phyloP scores from a whole-genome alignment of 495 filamentous ascomycete genomes.

The Choiromyces venosus region DNA sequence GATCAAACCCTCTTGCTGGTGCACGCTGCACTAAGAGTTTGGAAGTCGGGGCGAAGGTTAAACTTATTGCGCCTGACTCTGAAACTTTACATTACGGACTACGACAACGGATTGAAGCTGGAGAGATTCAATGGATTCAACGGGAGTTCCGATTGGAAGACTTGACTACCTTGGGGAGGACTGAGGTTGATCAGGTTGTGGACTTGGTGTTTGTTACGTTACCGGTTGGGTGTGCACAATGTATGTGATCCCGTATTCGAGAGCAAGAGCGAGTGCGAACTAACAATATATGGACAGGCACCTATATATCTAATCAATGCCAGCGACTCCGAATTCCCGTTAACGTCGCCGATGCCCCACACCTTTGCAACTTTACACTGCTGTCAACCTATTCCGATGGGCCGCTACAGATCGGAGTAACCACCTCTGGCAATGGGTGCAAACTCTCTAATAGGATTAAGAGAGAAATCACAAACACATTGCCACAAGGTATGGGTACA shows the following conservation, averaged over 20 bases:
- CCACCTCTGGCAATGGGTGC: conserved; percentile 90
- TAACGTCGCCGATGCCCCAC: conserved; percentile 83
- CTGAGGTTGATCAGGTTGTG: conserved; percentile 71
- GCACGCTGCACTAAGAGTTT: conserved; percentile 74
- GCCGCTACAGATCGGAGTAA: conserved; percentile 90
- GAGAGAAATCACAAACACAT: conserved; percentile 71
- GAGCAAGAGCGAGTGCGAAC: conserved; percentile 50
- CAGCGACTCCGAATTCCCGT: conserved; percentile 76
- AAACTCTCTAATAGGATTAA: conserved; percentile 88
- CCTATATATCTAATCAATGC: conserved; percentile 70
- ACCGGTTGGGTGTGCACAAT: conserved; percentile 15
- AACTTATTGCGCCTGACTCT: conserved; percentile 68
- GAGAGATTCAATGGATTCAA: conserved; percentile 65
- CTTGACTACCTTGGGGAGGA: conserved; percentile 66
- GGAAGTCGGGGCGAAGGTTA: conserved; percentile 77
- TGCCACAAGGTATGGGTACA: conserved; percentile 74
- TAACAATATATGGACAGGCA: conserved; percentile 20
- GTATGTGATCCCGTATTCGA: conserved; percentile 47
- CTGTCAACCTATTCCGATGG: conserved; percentile 85
- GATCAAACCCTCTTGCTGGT: conserved; percentile 78
- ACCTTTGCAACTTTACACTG: conserved; percentile 77
- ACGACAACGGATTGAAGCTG: conserved; percentile 64
- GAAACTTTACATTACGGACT: conserved; percentile 66
- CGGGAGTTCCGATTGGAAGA: conserved; percentile 68
- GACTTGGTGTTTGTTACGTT: conserved; percentile 87